phyloP scores from a whole-genome alignment of 2,329 filamentous ascomycete species.

The Corynespora cassiicola region DNA sequence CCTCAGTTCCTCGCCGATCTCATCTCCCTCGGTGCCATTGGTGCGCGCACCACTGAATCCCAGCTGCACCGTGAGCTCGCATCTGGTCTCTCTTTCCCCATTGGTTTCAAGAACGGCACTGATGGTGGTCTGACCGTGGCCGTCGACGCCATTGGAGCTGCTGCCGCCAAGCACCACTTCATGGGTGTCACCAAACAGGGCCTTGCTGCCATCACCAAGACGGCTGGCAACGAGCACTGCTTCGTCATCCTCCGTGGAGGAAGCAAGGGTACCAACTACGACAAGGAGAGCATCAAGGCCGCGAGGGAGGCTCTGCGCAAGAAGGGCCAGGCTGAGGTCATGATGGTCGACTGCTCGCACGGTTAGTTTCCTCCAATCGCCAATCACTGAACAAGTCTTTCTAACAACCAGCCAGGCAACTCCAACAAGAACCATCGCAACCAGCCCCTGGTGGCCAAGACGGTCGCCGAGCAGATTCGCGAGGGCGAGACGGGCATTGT shows the following conservation, averaged over 20 bases:
- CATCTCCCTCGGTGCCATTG: constrained; percentile 93
- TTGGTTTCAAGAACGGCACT: constrained; percentile 99
- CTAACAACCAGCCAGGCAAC: constrained; percentile 74
- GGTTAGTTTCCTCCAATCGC: constrained; percentile 60
- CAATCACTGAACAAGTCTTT: too few species aligned
- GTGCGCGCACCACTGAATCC: constrained; percentile 93
- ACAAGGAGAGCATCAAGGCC: constrained; percentile 79
- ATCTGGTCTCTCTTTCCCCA: constrained; percentile 93
- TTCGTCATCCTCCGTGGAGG: constrained; percentile 96
- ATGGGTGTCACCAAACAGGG: constrained; percentile 99
- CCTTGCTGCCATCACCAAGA: constrained; percentile 91
- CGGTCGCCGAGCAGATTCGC: constrained; percentile 82
- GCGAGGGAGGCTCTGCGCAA: constrained; percentile 79
- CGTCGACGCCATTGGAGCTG: constrained; percentile 89
- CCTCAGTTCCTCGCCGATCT: constrained; percentile 97
- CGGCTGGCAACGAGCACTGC: constrained; percentile 92
- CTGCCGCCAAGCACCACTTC: constrained; percentile 90
- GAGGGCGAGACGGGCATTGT: constrained; percentile 88
- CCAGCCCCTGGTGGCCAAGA: constrained; percentile 89
- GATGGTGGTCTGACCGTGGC: constrained; percentile 90
- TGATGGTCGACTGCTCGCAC: constrained; percentile 99
- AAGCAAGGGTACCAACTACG: constrained; percentile 91
- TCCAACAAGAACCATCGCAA: constrained; percentile 98
- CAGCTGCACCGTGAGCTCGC: constrained; percentile 96
- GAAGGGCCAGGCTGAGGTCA: constrained; percentile 84